Evolutionary conservation across 768 basidiomycete species (phyloP).

Genomic region (Amanita rimosa): DNA sequence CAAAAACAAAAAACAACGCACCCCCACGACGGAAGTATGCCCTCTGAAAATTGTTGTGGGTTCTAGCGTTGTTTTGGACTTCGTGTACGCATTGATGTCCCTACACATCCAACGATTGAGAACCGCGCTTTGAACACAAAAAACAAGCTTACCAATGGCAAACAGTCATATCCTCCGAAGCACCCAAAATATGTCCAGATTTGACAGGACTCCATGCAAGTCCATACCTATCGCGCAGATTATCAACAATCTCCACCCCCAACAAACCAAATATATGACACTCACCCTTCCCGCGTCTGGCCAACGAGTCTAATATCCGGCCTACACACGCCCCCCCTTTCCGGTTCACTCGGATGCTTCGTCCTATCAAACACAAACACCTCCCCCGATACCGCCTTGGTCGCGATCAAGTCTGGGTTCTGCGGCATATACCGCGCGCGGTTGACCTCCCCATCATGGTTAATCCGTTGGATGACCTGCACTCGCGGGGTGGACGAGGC

Average conservation of each 20-base stretch:
- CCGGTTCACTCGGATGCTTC: slow-evolving; percentile 91
- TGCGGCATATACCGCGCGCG: slow-evolving; percentile 98
- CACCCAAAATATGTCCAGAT: slow-evolving; percentile 76
- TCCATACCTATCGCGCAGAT: slow-evolving; percentile 60
- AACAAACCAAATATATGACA: slow-evolving; percentile 8
- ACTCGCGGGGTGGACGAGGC: slow-evolving; percentile 61
- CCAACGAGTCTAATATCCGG: slow-evolving; percentile 89
- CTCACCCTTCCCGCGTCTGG: slow-evolving; percentile 88
- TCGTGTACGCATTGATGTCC: slow-evolving; percentile 88
- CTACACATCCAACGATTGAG: slow-evolving; percentile 26
- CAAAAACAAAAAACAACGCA: slow-evolving; percentile 26
- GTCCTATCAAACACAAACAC: slow-evolving; percentile 95
- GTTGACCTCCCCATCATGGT: slow-evolving; percentile 93
- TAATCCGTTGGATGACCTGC: slow-evolving; percentile 87
- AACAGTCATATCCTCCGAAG: slow-evolving; percentile 92
- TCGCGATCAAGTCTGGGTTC: slow-evolving; percentile 94
- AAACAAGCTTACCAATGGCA: slow-evolving; percentile 68
- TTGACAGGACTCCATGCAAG: slow-evolving; percentile 86
- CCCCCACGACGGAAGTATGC: slow-evolving; percentile 87
- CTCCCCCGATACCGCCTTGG: slow-evolving; percentile 85
- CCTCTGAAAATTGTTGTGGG: slow-evolving; percentile 78
- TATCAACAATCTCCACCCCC: not conserved
- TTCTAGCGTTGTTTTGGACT: slow-evolving; percentile 68
- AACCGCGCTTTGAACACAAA: not conserved
- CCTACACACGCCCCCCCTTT: slow-evolving; percentile 66